These are phyloP conservation scores for Cerioporus squamosus DNA, from an alignment of 1,284 basidiomycete genomes.

Conservation along the genomic window DNA sequence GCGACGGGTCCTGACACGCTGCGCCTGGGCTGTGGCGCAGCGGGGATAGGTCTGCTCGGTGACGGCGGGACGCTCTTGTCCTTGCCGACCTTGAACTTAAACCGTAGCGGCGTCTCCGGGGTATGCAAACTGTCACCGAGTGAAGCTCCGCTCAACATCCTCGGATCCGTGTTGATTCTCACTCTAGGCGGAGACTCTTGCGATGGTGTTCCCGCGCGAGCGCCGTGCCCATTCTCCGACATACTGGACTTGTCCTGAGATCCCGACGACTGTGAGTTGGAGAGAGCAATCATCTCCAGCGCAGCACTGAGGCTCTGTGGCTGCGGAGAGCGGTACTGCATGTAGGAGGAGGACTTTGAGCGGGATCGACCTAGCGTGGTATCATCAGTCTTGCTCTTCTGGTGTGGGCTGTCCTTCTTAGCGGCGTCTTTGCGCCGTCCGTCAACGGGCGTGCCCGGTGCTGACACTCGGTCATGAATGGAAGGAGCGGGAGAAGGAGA, in stretches of 20 bases:
- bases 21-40: slow-evolving; percentile 22
- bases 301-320: slow-evolving; percentile 46
- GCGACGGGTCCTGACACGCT: slow-evolving; percentile 23
- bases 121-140: slow-evolving; percentile 15
- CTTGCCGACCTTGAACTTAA: slow-evolving; percentile 18
- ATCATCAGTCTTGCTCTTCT: slow-evolving; percentile 31
- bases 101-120: slow-evolving; percentile 23
- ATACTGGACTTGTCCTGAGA: slow-evolving; percentile 16
- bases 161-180: slow-evolving; percentile 26
- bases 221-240: slow-evolving; percentile 20
- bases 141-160: slow-evolving; percentile 12
- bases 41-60: slow-evolving; percentile 19
- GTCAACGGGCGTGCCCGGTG: slow-evolving; percentile 21
- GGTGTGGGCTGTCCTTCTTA: slow-evolving; percentile 35
- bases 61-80: slow-evolving; percentile 25
- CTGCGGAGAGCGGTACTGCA: slow-evolving; percentile 34
- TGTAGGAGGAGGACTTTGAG: slow-evolving; percentile 54
- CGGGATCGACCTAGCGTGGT: slow-evolving; percentile 38
- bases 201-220: slow-evolving; percentile 14
- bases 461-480: slow-evolving; percentile 19
- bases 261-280: slow-evolving; percentile 27
- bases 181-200: slow-evolving; percentile 21
- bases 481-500: slow-evolving; percentile 47
- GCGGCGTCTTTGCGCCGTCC: slow-evolving; percentile 20
- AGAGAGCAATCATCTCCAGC: slow-evolving; percentile 39